phyloP scores from a whole-genome alignment of 257 asterid genomes.

The Striga asiatica region DNA sequence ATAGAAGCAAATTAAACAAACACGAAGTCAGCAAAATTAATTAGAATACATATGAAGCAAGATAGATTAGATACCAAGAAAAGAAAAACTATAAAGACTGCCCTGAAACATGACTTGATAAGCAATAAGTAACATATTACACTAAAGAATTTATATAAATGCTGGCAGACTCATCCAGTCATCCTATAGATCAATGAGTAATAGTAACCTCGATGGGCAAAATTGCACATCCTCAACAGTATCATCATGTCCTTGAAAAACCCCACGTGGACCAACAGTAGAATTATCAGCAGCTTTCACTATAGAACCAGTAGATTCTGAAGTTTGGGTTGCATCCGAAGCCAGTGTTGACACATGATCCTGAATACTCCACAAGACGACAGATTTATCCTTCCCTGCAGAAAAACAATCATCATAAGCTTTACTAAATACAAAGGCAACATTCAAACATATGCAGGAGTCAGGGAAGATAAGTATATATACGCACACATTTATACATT shows the following conservation, averaged over 20 bases:
- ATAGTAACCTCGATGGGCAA: conserved; percentile 83
- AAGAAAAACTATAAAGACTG: neutral
- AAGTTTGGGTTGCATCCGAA: conserved; percentile 40
- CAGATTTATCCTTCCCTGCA: conserved; percentile 90
- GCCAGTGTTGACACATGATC: conserved; percentile 88
- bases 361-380: conserved; percentile 93
- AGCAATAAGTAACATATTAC: neutral
- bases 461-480: neutral
- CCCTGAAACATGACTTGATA: neutral
- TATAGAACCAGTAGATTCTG: conserved; percentile 51
- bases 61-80: neutral
- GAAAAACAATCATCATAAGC: conserved; percentile 10
- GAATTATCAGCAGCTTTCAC: conserved; percentile 67
- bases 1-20: neutral
- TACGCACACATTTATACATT: neutral
- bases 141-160: neutral
- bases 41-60: neutral
- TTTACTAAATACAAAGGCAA: conserved; percentile 4
- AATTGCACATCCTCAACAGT: conserved; percentile 98
- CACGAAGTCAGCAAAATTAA: neutral
- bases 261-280: conserved; percentile 83
- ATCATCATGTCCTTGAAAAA: conserved; percentile 80
- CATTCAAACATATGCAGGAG: neutral
- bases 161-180: neutral
- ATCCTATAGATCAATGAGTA: neutral